Conservation (phyloP, 176 grass and related monocot genomes). For the Zea mays region DNA sequence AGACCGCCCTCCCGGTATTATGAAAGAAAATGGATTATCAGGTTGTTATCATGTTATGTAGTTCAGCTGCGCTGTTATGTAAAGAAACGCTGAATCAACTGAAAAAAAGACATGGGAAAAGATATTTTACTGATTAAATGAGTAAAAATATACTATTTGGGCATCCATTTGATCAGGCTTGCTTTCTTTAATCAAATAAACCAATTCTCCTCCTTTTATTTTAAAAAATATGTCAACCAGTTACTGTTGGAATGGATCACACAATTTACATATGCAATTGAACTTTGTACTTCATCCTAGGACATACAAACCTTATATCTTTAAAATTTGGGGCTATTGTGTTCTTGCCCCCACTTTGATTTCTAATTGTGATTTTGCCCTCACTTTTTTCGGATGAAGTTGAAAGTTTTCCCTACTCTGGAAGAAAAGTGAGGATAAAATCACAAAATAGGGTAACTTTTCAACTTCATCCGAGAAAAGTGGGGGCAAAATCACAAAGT, state of each 20-base stretch:
- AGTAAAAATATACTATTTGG: not conserved
- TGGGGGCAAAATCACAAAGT: too few species aligned
- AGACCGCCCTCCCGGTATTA: too few species aligned
- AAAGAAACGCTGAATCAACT: not conserved
- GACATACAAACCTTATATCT: not conserved
- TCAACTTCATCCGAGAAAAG: too few species aligned
- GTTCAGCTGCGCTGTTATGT: not conserved
- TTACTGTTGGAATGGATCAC: not conserved
- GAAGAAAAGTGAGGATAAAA: too few species aligned
- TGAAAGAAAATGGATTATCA: not conserved
- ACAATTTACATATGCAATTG: not conserved
- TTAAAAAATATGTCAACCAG: not conserved
- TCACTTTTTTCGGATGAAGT: too few species aligned
- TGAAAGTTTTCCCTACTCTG: too few species aligned
- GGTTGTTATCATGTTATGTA: slow-evolving; percentile 1
- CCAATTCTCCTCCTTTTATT: not conserved
- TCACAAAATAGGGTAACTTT: too few species aligned
- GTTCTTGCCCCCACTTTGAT: too few species aligned
- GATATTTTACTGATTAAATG: not conserved
- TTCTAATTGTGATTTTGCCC: too few species aligned
- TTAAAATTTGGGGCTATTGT: too few species aligned
- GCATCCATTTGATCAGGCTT: not conserved
- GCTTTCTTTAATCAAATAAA: not conserved
- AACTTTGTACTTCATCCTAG: not conserved
- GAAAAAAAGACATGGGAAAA: not conserved